Conservation (phyloP, 345 rosid genomes). For the Citrus inodora region DNA sequence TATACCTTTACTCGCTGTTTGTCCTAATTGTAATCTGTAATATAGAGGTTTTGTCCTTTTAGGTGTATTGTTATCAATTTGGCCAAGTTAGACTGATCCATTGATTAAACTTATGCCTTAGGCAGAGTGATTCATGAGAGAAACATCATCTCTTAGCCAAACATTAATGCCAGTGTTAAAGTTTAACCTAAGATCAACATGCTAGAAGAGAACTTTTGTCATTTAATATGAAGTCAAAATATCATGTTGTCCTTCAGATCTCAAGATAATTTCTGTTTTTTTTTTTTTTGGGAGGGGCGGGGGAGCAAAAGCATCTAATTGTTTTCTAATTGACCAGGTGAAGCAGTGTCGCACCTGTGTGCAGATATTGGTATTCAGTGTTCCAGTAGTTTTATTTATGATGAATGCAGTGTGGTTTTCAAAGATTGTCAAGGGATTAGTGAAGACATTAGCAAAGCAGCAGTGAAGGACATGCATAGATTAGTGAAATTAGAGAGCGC, state of each 20-base stretch:
- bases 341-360: conserved; percentile 51
- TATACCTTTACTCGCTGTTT: background rate
- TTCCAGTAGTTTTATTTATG: conserved; percentile 48
- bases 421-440: conserved; percentile 72
- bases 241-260: background rate
- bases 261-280: background rate
- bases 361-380: conserved; percentile 42
- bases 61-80: background rate
- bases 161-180: background rate
- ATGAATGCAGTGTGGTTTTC: conserved; percentile 90
- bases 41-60: background rate
- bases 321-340: conserved; percentile 39
- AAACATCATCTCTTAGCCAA: too few species aligned
- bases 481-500: background rate
- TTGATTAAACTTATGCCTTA: too few species aligned
- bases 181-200: background rate
- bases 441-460: conserved; percentile 68
- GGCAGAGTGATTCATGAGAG: too few species aligned
- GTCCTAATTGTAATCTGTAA: background rate
- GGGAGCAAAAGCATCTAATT: background rate
- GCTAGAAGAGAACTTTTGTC: background rate
- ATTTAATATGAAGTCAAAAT: background rate
- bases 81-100: too few species aligned
- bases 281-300: too few species aligned
- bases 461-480: conserved; percentile 22